Base-by-base conservation (phyloP, 2,329 filamentous ascomycete species). In the Aspergillus arachidicola region DNA sequence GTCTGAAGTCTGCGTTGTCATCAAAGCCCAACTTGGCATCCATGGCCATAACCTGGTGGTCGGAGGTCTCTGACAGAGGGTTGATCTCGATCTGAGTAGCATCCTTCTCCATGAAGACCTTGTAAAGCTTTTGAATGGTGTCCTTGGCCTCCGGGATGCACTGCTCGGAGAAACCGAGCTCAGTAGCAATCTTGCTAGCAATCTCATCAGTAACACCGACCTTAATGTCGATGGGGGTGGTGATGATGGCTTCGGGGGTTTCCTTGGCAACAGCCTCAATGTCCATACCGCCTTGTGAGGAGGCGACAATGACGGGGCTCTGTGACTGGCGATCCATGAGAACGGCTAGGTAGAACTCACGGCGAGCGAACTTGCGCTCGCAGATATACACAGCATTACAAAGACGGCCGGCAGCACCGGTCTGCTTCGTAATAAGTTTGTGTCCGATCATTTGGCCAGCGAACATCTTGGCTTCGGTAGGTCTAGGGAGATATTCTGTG, bases 1-100 rank as follows among this genome's bases (percentile, higher is more conserved):
- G 95, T 79, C 95, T 90, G 89, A 94, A 99, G 64, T 97, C 92
- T 78, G 95, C 95, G 80, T 99, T 99, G 87, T 99, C 95, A 80
- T 99, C 95, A 79, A 99, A 99, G 76, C 89, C 91, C 75, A 99
- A 92, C 86, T 99, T 99, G 81, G 95, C 95, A 80, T 99, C 95
- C 95, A 99, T 99, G 83, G 93, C 96, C 76, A 99, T 87, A 61
- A 99, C 95, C 84, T 97, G 87, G 87, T 98, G 94, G 83, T 99
- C 95, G 59, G 92, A 96, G 67, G 95, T 99, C 87, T 99, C 95
- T 60, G 93, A 96, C 56, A 99, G 89, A 67, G 95, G 95, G 87
- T 99, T 99, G 85, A 99, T 99, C 85, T 99, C 95, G 77, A 99
- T 98, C 85, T 99, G 95, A 66, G 95, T 99, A 63, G 94, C 92